Base-by-base conservation (phyloP, 805 yeast species). In the Candida sphagnicola region DNA sequence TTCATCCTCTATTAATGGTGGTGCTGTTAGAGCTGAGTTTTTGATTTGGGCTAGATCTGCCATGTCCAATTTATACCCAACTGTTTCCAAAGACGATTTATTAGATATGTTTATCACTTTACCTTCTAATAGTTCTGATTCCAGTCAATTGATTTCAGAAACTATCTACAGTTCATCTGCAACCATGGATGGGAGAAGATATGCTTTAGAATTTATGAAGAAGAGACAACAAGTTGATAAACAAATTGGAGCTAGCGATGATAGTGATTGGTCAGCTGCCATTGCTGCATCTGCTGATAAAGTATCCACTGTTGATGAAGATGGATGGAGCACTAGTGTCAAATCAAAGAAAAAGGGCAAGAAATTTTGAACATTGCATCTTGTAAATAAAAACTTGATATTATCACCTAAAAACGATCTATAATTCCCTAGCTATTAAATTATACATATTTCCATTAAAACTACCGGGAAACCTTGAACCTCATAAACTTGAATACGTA, bases 111-210 rank as follows among this genome's bases (percentile, higher is more conserved):
- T 93, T 51, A 67, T 90, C 45, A 81, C 88, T 44, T 74, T 91
- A 45, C 96, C 97, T 25, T 62, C 75, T n/a, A 59, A 55, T 35
- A 77, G 80, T 28, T 50, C 72, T 5, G 96, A 88, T 49, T 78
- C 95, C 0, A 70, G 74, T 35, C 95, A 82, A 57, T 85, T 91
- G 57, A 89, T 91, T 55, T 83, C 95, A 2, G 99, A 91, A 54
- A 87, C 96, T 10, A 80, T 91, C 42, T 89, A 88, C 65, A 80
- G 93, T 18, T 85, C 88, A 43, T 84, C 95, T 29, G 76, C 90
- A 2, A 83, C 90, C 1, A 81, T 91, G 85, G 96, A 93, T 59
- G 98, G 98, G 17, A 80, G 96, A 56, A 74, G 95, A 48, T 91
- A 90, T 68, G 96, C 99, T 0, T 77, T 75, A 40, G 99, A 93